Percentiles rank a stretch among this genome's conserved stretches.
These are phyloP conservation scores for Ciborinia camelliae DNA, from an alignment of 2,329 filamentous ascomycete genomes.

Conservation along the genomic window DNA sequence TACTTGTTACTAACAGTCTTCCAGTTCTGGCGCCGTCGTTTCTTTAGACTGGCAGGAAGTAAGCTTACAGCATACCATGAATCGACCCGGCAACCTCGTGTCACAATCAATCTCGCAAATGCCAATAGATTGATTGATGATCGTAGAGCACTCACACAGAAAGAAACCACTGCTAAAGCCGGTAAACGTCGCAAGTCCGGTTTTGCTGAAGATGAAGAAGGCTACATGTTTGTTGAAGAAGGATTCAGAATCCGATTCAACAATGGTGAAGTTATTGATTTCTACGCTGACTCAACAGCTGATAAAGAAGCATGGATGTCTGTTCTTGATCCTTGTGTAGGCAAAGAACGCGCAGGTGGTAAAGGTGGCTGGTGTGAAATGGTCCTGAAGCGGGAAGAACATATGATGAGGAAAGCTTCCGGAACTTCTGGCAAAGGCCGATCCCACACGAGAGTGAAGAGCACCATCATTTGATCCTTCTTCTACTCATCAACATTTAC, in stretches of 20 bases:
- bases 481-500: neutral
- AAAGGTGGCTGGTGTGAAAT: conserved; percentile 65
- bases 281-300: conserved; percentile 77
- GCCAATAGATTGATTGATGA: conserved; percentile 93
- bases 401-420: conserved; percentile 28
- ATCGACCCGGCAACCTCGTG: conserved; percentile 88
- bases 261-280: conserved; percentile 89
- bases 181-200: conserved; percentile 86
- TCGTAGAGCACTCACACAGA: conserved; percentile 75
- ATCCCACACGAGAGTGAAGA: conserved; percentile 36
- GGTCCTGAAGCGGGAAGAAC: conserved; percentile 59
- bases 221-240: conserved; percentile 99
- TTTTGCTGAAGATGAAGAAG: conserved; percentile 97
- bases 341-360: conserved; percentile 47
- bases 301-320: conserved; percentile 96
- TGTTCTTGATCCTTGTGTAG: conserved; percentile 68
- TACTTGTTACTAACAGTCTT: conserved; percentile 40
- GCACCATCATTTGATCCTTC: conserved; percentile 24
- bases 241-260: conserved; percentile 98
- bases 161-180: conserved; percentile 71
- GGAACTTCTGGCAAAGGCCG: conserved; percentile 28
- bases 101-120: conserved; percentile 94
- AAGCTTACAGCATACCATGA: conserved; percentile 96
- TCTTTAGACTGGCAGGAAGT: conserved; percentile 88
- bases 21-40: conserved; percentile 95